Evolutionary conservation across 2,329 filamentous ascomycete species (phyloP).

Genomic region (Neoarthrinium moseri): DNA sequence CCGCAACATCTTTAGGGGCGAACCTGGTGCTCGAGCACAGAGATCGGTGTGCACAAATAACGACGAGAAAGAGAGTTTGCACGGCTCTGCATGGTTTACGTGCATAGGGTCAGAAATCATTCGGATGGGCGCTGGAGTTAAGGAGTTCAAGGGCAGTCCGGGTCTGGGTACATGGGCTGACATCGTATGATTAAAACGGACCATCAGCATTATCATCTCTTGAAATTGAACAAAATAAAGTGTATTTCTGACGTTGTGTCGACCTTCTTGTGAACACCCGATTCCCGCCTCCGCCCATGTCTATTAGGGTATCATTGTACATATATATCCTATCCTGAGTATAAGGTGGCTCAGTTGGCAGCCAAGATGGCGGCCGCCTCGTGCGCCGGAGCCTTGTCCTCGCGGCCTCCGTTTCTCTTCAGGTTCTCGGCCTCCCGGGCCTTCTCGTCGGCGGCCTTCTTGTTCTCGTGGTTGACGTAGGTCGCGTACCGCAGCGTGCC

Average conservation of each 20-base stretch:
- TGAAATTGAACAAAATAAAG: background rate
- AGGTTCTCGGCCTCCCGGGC: constrained; percentile 42
- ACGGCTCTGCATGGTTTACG: no score
- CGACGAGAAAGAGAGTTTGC: no score
- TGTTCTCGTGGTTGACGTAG: constrained; percentile 50
- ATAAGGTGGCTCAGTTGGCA: constrained; percentile 41
- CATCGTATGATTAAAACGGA: background rate
- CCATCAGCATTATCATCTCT: no score
- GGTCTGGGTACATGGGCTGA: no score
- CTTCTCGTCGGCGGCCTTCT: constrained; percentile 43
- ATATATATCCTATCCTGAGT: constrained; percentile 7
- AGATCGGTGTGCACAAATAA: no score
- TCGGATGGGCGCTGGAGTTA: no score
- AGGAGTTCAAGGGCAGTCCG: no score
- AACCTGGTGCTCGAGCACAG: no score
- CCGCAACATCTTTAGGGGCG: no score
- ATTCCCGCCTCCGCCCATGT: constrained; percentile 18
- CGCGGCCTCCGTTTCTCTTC: constrained; percentile 41
- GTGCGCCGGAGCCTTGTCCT: constrained; percentile 44
- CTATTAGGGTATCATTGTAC: constrained; percentile 21
- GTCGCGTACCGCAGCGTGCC: constrained; percentile 60
- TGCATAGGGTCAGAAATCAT: no score
- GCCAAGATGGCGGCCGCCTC: constrained; percentile 58
- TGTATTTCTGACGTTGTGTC: constrained; percentile 11
- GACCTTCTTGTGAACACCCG: no score